Percentiles rank a stretch among this genome's conserved stretches.
These are phyloP conservation scores for Buxus sempervirens DNA, from an alignment of 164 flowering plant genomes.

Conservation along the genomic window DNA sequence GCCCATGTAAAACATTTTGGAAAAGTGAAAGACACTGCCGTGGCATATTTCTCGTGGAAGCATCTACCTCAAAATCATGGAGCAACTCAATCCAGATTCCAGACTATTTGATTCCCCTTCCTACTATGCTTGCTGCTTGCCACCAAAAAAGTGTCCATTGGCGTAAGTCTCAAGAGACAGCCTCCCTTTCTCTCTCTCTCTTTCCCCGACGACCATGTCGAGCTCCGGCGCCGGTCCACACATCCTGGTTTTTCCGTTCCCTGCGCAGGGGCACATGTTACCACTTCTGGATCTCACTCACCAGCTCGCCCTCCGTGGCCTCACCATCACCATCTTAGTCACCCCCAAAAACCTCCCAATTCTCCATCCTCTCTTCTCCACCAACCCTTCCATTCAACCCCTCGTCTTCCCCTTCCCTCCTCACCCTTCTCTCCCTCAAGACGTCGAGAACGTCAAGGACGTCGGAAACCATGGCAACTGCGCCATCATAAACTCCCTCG, in stretches of 20 bases:
- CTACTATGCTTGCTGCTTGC: too few relatives aligned
- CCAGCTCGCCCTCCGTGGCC: slow-evolving; percentile 12
- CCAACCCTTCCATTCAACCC: slow-evolving; percentile 16
- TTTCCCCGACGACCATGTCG: too few relatives aligned
- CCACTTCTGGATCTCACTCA: slow-evolving; percentile 13
- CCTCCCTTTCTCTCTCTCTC: too few relatives aligned
- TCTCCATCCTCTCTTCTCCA: slow-evolving; percentile 17
- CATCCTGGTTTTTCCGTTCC: slow-evolving; percentile 12
- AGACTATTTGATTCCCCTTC: too few relatives aligned
- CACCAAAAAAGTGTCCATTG: too few relatives aligned
- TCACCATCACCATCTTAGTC: slow-evolving; percentile 20
- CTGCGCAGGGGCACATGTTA: slow-evolving; percentile 19
- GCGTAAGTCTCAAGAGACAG: too few relatives aligned
- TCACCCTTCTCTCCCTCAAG: slow-evolving; percentile 23
- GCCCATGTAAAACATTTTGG: too few relatives aligned
- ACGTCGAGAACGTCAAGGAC: slow-evolving; percentile 28
- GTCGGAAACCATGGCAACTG: slow-evolving; percentile 9
- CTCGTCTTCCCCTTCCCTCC: slow-evolving; percentile 26
- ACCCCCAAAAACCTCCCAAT: slow-evolving; percentile 19
- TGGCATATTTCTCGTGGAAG: too few relatives aligned
- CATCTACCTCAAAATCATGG: too few relatives aligned
- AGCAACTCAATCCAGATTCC: too few relatives aligned
- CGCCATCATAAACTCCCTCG: slow-evolving; percentile 16
- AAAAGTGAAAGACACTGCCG: too few relatives aligned
- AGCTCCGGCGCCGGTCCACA: slow-evolving; percentile 4